Conservation (phyloP, 352 stramenopile genomes). For the Phytophthora sansomeana region DNA sequence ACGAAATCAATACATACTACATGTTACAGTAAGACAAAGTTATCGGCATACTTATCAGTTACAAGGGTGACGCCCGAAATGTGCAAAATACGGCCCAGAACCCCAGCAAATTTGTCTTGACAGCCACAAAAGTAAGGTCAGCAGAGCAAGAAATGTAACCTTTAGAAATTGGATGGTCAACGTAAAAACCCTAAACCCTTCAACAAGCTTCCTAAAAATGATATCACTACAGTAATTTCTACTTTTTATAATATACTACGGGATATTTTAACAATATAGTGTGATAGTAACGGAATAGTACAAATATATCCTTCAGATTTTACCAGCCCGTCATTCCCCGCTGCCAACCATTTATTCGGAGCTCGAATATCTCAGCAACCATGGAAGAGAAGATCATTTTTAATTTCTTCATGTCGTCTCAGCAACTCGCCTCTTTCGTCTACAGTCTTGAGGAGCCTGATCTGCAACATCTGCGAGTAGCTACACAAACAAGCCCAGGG, state of each 20-base stretch:
- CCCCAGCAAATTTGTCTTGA: too few relatives aligned
- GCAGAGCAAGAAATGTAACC: too few relatives aligned
- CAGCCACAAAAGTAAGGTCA: too few relatives aligned
- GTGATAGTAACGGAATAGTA: conserved; percentile 4
- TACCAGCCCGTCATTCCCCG: not conserved
- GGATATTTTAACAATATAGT: conserved; percentile 10
- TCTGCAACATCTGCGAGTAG: conserved; percentile 29
- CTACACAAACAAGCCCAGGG: conserved; percentile 25
- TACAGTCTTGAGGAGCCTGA: conserved; percentile 17
- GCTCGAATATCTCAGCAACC: not conserved
- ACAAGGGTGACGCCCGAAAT: too few relatives aligned
- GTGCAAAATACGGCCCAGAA: too few relatives aligned
- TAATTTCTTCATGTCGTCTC: conserved; percentile 7
- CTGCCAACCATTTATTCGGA: not conserved
- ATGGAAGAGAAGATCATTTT: conserved; percentile 2
- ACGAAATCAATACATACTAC: too few relatives aligned
- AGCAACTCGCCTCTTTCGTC: conserved; percentile 24
- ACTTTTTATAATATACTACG: conserved; percentile 10
- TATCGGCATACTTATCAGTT: too few relatives aligned
- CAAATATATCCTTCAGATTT: conserved; percentile 6
- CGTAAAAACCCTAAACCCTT: too few relatives aligned
- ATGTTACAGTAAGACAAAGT: too few relatives aligned
- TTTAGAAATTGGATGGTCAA: too few relatives aligned
- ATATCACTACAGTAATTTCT: conserved; percentile 13
- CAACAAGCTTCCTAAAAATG: too few relatives aligned